These are phyloP conservation scores for Adenanthera pavonina DNA, from an alignment of 306 rosid species.

Conservation along the genomic window DNA sequence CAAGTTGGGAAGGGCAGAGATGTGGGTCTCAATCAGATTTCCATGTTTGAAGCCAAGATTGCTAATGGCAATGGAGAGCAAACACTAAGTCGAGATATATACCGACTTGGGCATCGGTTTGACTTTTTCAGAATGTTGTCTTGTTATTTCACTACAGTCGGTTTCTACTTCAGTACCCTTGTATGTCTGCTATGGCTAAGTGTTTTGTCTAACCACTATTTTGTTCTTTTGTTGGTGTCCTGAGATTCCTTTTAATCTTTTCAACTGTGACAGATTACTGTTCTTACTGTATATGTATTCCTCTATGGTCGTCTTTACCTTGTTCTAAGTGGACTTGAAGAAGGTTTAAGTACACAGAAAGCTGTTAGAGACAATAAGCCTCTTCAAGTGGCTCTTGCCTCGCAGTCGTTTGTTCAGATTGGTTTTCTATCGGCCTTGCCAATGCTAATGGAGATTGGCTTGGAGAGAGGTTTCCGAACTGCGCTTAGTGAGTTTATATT, in stretches of 20 bases:
- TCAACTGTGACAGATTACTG: slow-evolving; percentile 77
- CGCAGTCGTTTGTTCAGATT: slow-evolving; percentile 96
- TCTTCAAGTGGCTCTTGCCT: slow-evolving; percentile 97
- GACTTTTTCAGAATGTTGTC: slow-evolving; percentile 97
- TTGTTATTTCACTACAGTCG: slow-evolving; percentile 92
- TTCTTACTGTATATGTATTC: slow-evolving; percentile 88
- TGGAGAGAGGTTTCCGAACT: slow-evolving; percentile 96
- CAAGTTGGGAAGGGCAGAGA: slow-evolving; percentile 99
- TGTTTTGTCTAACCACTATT: not conserved
- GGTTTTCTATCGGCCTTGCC: slow-evolving; percentile 97
- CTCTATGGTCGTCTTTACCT: slow-evolving; percentile 98
- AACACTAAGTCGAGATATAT: slow-evolving; percentile 91
- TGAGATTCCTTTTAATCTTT: slow-evolving; percentile 26
- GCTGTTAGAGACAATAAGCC: slow-evolving; percentile 93
- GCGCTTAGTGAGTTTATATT: slow-evolving; percentile 93
- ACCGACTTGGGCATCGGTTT: slow-evolving; percentile 97
- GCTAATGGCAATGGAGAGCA: slow-evolving; percentile 99
- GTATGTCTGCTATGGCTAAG: slow-evolving; percentile 47
- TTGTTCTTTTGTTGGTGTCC: slow-evolving; percentile 13
- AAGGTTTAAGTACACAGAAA: slow-evolving; percentile 74
- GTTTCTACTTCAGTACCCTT: slow-evolving; percentile 95
- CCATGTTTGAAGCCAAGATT: slow-evolving; percentile 96
- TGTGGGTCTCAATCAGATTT: slow-evolving; percentile 98
- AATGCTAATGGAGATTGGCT: slow-evolving; percentile 97
- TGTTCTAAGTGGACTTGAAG: slow-evolving; percentile 96